Evolutionary conservation across 192 early-diverging fungal genomes (phyloP).

Genomic region (Pilobolus umbonatus): DNA sequence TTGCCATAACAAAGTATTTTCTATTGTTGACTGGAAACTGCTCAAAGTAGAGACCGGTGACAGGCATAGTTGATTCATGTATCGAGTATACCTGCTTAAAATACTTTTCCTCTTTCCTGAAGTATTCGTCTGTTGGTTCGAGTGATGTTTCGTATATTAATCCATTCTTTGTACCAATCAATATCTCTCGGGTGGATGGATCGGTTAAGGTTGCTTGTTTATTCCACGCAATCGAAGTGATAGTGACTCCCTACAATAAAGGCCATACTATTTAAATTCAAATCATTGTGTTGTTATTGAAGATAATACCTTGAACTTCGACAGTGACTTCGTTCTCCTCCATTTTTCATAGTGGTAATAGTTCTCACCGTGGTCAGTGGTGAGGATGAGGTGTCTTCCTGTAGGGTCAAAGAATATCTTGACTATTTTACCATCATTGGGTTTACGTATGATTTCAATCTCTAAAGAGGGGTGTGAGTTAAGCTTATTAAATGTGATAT

Average conservation of each 20-base stretch:
- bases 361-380: slow-evolving; percentile 85
- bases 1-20: slow-evolving; percentile 74
- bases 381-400: slow-evolving; percentile 83
- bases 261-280: background rate
- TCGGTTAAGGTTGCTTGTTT: slow-evolving; percentile 43
- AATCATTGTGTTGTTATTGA: background rate
- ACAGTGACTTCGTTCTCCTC: slow-evolving; percentile 76
- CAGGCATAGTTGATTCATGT: slow-evolving; percentile 58
- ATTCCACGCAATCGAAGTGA: slow-evolving; percentile 93
- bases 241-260: slow-evolving; percentile 56
- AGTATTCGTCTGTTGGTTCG: slow-evolving; percentile 80
- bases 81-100: slow-evolving; percentile 71
- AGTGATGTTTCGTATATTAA: slow-evolving; percentile 87
- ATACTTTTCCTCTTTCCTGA: slow-evolving; percentile 78
- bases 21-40: slow-evolving; percentile 67
- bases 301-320: slow-evolving; percentile 69
- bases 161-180: slow-evolving; percentile 84
- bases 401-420: slow-evolving; percentile 84
- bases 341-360: slow-evolving; percentile 86
- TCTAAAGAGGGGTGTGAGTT: no score
- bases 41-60: slow-evolving; percentile 80
- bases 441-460: slow-evolving; percentile 62
- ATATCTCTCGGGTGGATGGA: slow-evolving; percentile 72
- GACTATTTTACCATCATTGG: slow-evolving; percentile 56
- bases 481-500: no score